Conservation (phyloP, 768 basidiomycete genomes). For the Pluteus cervinus region DNA sequence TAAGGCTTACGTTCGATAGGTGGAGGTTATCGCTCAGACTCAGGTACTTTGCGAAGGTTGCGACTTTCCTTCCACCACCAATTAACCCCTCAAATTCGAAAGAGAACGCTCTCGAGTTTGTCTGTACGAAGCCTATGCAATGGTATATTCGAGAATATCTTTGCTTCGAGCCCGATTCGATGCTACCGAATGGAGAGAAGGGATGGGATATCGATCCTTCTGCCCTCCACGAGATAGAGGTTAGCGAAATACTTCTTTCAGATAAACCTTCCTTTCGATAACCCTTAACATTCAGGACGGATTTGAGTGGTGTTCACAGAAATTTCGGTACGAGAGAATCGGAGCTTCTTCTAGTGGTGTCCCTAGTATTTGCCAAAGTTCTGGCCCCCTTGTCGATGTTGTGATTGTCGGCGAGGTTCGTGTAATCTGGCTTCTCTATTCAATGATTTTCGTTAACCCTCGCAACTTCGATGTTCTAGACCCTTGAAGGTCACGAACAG, state of each 20-base stretch:
- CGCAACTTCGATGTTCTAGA: slow-evolving; percentile 29
- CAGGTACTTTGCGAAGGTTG: too few relatives aligned
- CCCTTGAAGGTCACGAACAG: slow-evolving; percentile 42
- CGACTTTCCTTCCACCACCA: too few relatives aligned
- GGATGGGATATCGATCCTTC: slow-evolving; percentile 12
- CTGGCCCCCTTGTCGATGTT: slow-evolving; percentile 21
- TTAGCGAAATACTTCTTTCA: slow-evolving; percentile 5
- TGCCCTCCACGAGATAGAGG: slow-evolving; percentile 11
- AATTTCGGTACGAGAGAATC: slow-evolving; percentile 20
- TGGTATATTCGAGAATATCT: slow-evolving; percentile 40
- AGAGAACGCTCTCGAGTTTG: slow-evolving; percentile 20
- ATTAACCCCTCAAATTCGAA: slow-evolving; percentile 7
- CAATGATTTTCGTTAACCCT: slow-evolving; percentile 10
- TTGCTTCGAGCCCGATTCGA: slow-evolving; percentile 32
- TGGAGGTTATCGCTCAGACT: too few relatives aligned
- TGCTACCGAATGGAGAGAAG: slow-evolving; percentile 15
- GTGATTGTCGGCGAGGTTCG: slow-evolving; percentile 38
- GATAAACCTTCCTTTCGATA: background rate
- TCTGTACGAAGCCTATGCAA: slow-evolving; percentile 44
- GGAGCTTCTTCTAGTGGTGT: slow-evolving; percentile 4
- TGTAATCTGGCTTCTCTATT: slow-evolving; percentile 4
- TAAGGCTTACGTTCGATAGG: slow-evolving; percentile 21
- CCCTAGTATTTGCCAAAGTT: slow-evolving; percentile 6
- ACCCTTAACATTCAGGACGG: slow-evolving; percentile 6
- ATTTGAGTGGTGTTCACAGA: slow-evolving; percentile 13